A percentile compares a stretch with the other conserved stretches of the same genome.
Conservation (phyloP, 139 green algal species). For the Chlamydomonas sp. region DNA sequence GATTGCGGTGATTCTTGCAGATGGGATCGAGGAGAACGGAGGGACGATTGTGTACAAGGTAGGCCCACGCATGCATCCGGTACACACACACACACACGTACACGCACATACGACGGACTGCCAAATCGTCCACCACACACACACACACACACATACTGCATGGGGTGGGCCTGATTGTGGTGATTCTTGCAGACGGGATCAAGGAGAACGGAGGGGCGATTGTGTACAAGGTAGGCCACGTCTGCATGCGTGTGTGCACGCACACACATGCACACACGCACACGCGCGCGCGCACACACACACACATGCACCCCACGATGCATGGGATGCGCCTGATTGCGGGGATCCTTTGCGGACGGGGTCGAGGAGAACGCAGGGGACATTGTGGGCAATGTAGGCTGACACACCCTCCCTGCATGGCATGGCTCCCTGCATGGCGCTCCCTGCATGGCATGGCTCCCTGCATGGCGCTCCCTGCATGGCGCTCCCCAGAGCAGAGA, state of each 20-base stretch:
- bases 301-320: slow-evolving; percentile 87
- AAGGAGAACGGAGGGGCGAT: slow-evolving; percentile 45
- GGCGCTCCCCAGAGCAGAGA: too few species aligned
- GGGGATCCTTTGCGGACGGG: slow-evolving; percentile 64
- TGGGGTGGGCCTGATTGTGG: slow-evolving; percentile 77
- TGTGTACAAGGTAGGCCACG: too few species aligned
- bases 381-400: slow-evolving; percentile 75
- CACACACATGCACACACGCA: too few species aligned
- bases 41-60: slow-evolving; percentile 68
- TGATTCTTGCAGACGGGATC: slow-evolving; percentile 55
- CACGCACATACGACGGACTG: slow-evolving; percentile 18
- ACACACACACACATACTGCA: slow-evolving; percentile 94
- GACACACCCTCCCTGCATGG: too few species aligned
- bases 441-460: too few species aligned
- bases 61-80: too few species aligned
- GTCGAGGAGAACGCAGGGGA: slow-evolving; percentile 35
- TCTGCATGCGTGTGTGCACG: too few species aligned
- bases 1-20: slow-evolving; percentile 67
- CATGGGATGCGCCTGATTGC: slow-evolving; percentile 69
- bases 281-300: slow-evolving; percentile 88
- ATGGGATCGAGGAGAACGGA: slow-evolving; percentile 37
- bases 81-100: too few species aligned
- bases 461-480: too few species aligned
- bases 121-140: slow-evolving; percentile 67
- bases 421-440: too few species aligned